Evolutionary conservation across 2,329 filamentous ascomycete species (phyloP).

Genomic region (Tolypocladium inflatum): DNA sequence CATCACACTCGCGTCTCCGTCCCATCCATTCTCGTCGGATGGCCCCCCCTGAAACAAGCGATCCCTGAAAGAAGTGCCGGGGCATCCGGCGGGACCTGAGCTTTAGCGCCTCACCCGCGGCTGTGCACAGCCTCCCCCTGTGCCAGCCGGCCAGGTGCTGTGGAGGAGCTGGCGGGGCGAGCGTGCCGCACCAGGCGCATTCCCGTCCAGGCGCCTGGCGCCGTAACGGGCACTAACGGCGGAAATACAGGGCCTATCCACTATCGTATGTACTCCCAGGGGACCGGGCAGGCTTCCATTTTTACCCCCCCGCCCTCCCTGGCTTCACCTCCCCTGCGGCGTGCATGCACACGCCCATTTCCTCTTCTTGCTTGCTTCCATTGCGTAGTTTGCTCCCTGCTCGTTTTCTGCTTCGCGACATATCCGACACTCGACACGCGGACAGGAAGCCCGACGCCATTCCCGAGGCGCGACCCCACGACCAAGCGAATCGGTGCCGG

Average conservation of each 20-base stretch:
- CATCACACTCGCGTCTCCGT: too few species aligned
- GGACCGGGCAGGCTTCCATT: neutral
- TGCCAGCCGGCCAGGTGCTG: too few species aligned
- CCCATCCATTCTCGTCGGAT: too few species aligned
- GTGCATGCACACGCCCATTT: neutral
- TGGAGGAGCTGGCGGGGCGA: neutral
- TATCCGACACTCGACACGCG: neutral
- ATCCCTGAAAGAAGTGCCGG: neutral
- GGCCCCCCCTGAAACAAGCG: neutral
- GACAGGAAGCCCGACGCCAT: neutral
- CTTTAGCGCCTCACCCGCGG: neutral
- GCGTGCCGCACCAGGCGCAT: too few species aligned
- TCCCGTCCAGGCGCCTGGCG: neutral
- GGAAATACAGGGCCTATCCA: too few species aligned
- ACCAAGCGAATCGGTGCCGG: neutral
- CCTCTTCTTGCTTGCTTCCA: neutral
- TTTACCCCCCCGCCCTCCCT: neutral
- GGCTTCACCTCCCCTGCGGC: neutral
- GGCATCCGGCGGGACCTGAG: neutral
- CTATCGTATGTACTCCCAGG: too few species aligned
- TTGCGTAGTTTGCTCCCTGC: neutral
- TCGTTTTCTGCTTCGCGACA: neutral
- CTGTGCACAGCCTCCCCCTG: neutral
- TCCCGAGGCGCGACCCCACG: neutral
- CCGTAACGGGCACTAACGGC: too few species aligned